phyloP scores from a whole-genome alignment of 345 rosid species.

The Psidium friedrichsthalianum region DNA sequence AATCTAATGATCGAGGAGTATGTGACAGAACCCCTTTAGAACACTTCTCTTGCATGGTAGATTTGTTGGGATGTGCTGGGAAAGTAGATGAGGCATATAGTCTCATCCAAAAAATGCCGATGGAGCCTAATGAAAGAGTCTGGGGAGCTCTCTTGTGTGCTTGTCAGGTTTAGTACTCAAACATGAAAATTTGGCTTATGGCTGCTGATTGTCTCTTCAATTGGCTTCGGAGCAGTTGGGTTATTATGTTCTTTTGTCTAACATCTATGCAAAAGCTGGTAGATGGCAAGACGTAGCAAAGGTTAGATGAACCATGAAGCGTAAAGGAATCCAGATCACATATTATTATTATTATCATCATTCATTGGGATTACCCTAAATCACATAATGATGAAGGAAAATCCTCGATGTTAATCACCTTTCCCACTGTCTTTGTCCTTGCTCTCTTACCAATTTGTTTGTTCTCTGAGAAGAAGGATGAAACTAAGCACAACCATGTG shows the following conservation, averaged over 20 bases:
- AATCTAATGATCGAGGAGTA: constrained; percentile 21
- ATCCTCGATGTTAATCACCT: not conserved
- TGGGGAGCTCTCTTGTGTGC: constrained; percentile 60
- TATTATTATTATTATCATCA: no score
- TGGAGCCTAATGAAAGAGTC: constrained; percentile 27
- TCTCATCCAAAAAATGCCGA: constrained; percentile 39
- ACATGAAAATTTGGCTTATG: constrained; percentile 27
- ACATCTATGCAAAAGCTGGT: constrained; percentile 41
- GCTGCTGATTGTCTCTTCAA: constrained; percentile 32
- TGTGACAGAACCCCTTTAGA: constrained; percentile 23
- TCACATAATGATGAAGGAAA: no score
- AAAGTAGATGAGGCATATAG: constrained; percentile 35
- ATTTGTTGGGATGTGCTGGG: no score
- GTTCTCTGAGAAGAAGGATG: not conserved
- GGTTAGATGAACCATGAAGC: constrained; percentile 35
- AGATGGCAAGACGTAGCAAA: constrained; percentile 43
- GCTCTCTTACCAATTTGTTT: not conserved
- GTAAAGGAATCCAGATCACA: constrained; percentile 16
- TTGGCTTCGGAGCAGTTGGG: constrained; percentile 42
- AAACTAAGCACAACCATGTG: not conserved
- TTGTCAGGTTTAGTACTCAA: constrained; percentile 43
- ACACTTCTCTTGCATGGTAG: constrained; percentile 55
- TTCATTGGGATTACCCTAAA: no score
- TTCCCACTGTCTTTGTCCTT: no score
- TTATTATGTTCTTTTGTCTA: constrained; percentile 44